These are phyloP conservation scores for Ensete ventricosum DNA, from an alignment of 176 grass and related monocot species.

Conservation along the genomic window DNA sequence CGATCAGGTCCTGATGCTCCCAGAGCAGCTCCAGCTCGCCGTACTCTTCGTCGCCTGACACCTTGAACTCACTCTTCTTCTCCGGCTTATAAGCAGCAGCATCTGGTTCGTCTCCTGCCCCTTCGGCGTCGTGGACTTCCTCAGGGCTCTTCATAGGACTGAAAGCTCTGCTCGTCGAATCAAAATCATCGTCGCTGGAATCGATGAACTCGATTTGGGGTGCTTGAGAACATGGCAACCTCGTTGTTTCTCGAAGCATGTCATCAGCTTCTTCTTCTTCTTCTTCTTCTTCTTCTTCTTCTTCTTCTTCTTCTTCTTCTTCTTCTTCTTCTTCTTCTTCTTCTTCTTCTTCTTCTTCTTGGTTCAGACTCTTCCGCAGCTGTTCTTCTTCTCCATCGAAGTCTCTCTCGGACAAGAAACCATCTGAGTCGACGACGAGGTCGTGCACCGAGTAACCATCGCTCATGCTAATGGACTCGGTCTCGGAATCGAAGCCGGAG, in stretches of 20 bases:
- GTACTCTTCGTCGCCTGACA: slow-evolving; percentile 53
- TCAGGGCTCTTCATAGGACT: neutral
- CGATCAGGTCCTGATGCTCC: slow-evolving; percentile 96
- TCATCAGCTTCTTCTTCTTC: neutral
- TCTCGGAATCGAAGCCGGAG: slow-evolving; percentile 63
- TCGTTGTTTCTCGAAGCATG: slow-evolving; percentile 5
- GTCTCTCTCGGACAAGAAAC: slow-evolving; percentile 75
- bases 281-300: slow-evolving; percentile 7
- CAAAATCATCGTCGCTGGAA: neutral
- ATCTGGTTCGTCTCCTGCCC: too few relatives aligned
- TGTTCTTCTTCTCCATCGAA: neutral
- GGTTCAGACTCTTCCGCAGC: too few relatives aligned
- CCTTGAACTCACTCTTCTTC: slow-evolving; percentile 39
- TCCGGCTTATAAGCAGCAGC: too few relatives aligned
- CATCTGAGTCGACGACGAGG: slow-evolving; percentile 78
- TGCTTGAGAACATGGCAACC: neutral
- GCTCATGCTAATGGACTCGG: slow-evolving; percentile 54
- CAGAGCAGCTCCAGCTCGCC: slow-evolving; percentile 85
- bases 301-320: slow-evolving; percentile 17
- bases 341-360: slow-evolving; percentile 18
- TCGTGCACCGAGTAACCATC: slow-evolving; percentile 95
- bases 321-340: neutral
- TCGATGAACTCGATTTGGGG: slow-evolving; percentile 12
- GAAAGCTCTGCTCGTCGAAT: neutral
- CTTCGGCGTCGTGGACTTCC: neutral